Percentiles rank a stretch among this genome's conserved stretches.
Conservation (phyloP, 371 early-diverging fungal genomes). For the Mucor saturninus region DNA sequence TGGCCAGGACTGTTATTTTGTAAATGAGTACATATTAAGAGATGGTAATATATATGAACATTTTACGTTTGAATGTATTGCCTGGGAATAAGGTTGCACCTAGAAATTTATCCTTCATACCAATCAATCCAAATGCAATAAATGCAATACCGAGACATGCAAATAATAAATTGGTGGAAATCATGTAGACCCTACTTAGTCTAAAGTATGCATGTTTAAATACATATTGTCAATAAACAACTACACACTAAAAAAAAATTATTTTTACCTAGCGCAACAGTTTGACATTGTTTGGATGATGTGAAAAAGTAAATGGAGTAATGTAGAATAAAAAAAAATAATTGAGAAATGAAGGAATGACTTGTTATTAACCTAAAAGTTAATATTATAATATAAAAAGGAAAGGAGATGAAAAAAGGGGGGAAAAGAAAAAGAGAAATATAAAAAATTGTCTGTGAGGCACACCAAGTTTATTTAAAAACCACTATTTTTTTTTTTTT, state of each 20-base stretch:
- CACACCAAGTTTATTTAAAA: constrained; percentile 6
- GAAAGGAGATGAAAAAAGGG: constrained; percentile 8
- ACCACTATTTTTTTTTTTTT: background rate
- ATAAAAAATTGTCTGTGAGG: constrained; percentile 3
- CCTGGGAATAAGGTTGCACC: constrained; percentile 49
- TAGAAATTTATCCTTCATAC: constrained; percentile 36
- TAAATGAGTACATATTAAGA: constrained; percentile 12
- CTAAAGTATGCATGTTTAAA: constrained; percentile 23
- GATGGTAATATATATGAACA: background rate
- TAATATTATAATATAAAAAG: constrained; percentile 4
- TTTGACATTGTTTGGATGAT: constrained; percentile 28
- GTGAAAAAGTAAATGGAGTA: background rate
- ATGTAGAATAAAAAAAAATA: constrained; percentile 8
- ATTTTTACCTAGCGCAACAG: constrained; percentile 39
- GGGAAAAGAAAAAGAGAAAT: constrained; percentile 8
- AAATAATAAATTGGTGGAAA: constrained; percentile 49
- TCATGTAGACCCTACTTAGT: constrained; percentile 52
- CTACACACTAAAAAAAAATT: background rate
- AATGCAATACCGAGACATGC: constrained; percentile 50
- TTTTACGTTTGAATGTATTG: constrained; percentile 42
- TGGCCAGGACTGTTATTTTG: constrained; percentile 30
- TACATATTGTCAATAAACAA: background rate
- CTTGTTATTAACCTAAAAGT: background rate
- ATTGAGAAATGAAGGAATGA: constrained; percentile 1
- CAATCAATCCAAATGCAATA: constrained; percentile 50